Percentiles rank a stretch among this genome's conserved stretches.
Evolutionary conservation across 108 stramenopile genomes (phyloP).

Genomic region (Pseudonitzschia multiseries): DNA sequence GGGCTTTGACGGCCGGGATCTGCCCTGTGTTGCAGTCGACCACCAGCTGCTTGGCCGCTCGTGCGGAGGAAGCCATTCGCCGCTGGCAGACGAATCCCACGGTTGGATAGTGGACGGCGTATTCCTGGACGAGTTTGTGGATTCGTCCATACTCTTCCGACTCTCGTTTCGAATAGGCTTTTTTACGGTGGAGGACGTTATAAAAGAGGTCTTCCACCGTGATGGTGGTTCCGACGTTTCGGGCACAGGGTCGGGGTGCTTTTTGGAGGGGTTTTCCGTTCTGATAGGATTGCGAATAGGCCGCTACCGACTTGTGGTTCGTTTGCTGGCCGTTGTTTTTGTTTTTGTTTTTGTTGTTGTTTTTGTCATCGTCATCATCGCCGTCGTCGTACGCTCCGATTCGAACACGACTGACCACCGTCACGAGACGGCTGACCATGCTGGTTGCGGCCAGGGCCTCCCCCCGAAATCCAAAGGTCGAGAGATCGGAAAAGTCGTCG

Average conservation of each 20-base stretch:
- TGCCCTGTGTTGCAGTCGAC: slow-evolving; percentile 69
- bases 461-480: slow-evolving; percentile 98
- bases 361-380: not conserved
- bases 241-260: slow-evolving; percentile 83
- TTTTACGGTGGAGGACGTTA: slow-evolving; percentile 88
- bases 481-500: slow-evolving; percentile 74
- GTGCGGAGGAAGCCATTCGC: not conserved
- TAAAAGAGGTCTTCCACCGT: slow-evolving; percentile 95
- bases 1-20: slow-evolving; percentile 44
- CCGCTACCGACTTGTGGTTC: slow-evolving; percentile 22
- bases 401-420: slow-evolving; percentile 40
- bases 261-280: slow-evolving; percentile 66
- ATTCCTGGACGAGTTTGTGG: slow-evolving; percentile 81
- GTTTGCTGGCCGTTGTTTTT: slow-evolving; percentile 15
- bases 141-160: slow-evolving; percentile 89
- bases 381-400: not conserved
- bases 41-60: slow-evolving; percentile 19
- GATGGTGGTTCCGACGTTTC: slow-evolving; percentile 88
- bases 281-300: slow-evolving; percentile 74
- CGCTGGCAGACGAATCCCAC: slow-evolving; percentile 87
- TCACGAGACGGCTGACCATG: slow-evolving; percentile 59
- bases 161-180: slow-evolving; percentile 65
- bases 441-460: slow-evolving; percentile 89
- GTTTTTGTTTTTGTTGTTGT: not conserved
- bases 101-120: slow-evolving; percentile 89